Percentiles rank a stretch among this genome's conserved stretches.
phyloP scores from a whole-genome alignment of 768 basidiomycete species.

The Mrakia frigida region DNA sequence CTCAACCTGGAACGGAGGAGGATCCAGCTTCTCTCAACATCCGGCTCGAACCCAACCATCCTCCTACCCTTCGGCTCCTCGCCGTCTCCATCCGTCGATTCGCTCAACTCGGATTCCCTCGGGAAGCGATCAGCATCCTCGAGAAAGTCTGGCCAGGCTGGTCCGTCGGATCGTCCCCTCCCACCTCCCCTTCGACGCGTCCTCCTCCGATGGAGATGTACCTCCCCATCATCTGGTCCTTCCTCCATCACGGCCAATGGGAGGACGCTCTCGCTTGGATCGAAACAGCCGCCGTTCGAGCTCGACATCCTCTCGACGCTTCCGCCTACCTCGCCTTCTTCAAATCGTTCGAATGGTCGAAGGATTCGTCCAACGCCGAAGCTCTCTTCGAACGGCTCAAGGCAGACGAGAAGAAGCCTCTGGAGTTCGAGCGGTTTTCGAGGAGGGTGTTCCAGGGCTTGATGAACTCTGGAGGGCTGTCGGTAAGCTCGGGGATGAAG shows the following conservation, averaged over 20 bases:
- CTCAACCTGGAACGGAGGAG: not conserved
- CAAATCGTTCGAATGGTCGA: slow-evolving; percentile 5
- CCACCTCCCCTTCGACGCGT: not conserved
- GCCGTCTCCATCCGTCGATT: not conserved
- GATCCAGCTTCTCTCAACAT: not conserved
- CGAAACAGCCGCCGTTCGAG: not conserved
- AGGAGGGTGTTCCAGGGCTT: not conserved
- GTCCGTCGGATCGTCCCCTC: not conserved
- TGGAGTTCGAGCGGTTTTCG: not conserved
- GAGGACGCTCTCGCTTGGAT: slow-evolving; percentile 11
- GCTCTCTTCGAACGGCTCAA: not conserved
- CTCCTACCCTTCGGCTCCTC: not conserved
- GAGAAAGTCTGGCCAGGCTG: not conserved
- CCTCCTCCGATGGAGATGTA: not conserved
- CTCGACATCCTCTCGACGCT: not conserved
- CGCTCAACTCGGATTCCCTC: not conserved
- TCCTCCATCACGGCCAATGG: not conserved
- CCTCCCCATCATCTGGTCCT: not conserved
- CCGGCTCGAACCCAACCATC: not conserved
- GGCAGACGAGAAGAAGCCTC: not conserved
- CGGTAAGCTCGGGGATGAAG: not conserved
- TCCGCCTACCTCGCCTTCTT: not conserved
- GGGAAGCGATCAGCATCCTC: slow-evolving; percentile 2
- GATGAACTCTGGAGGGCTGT: not conserved
- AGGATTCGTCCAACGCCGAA: not conserved